Base-by-base conservation (phyloP, 257 asterid species). In the Avicennia marina region DNA sequence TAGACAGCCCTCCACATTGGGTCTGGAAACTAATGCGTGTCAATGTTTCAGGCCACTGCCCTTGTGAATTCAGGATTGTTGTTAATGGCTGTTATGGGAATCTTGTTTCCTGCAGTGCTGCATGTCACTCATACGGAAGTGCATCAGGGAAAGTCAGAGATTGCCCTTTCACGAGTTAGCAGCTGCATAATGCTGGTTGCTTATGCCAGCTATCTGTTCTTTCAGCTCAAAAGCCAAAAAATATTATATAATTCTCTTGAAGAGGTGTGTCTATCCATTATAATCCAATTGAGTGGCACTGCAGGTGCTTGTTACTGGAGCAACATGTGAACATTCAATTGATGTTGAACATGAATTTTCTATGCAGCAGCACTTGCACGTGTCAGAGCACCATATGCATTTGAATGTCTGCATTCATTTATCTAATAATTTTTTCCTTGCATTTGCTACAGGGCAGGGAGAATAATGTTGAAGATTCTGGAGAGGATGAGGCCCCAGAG, bases 1-100 rank as follows among this genome's bases (percentile, higher is more conserved):
- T n/a, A n/a, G n/a, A n/a, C n/a, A n/a, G n/a, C n/a, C n/a, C n/a
- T n/a, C n/a, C n/a, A n/a, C n/a, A n/a, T n/a, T n/a, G n/a, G n/a
- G n/a, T n/a, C n/a, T n/a, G n/a, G 41, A 65, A 29, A 50, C 65
- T 78, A 64, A 82, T 36, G 63, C 27, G 21, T 55, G 58, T 43
- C 78, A 64, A 83, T 42, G 63, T 58, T 52, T 63, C 85, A 88
- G 98, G 87, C 88, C 15, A 60, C 87, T 69, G 98, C 97, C 26
- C 64, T 81, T 38, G 98, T 88, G 76, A 91, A 78, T 65, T 88
- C 97, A 2, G 98, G 98, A 45, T 81, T 91, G 62, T 72, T 91
- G 76, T 67, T 91, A 72, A 91, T 88, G 98, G 98, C 98, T 29
- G 98, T 91, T 32, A 91, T 91, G 98, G 94, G 97, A 44, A 65